Evolutionary conservation across 148 eudicot species (phyloP).

Genomic region (Rhododendron vialii): DNA sequence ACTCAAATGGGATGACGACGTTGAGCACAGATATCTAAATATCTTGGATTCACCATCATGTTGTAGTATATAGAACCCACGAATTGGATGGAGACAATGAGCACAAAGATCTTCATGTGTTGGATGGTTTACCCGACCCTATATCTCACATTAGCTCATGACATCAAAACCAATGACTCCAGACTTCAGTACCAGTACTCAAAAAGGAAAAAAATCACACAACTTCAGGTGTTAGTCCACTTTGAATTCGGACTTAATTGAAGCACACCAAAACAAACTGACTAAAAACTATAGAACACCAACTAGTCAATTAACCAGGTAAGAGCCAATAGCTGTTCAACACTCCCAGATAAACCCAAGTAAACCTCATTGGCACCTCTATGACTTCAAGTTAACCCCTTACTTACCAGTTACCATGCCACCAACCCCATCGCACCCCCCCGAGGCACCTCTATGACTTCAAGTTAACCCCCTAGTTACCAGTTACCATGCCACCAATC

Average conservation of each 20-base stretch:
- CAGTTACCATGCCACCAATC: no score
- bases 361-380: no score
- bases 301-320: neutral
- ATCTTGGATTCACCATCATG: no score
- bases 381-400: no score
- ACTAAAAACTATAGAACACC: neutral
- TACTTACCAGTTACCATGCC: no score
- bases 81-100: neutral
- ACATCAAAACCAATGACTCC: neutral
- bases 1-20: no score
- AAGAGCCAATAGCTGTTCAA: neutral
- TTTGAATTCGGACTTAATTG: neutral
- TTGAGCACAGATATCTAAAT: no score
- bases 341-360: neutral
- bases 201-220: neutral
- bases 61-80: neutral
- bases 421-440: no score
- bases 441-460: no score
- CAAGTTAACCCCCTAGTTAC: no score
- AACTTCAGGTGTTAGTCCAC: neutral
- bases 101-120: neutral
- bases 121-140: neutral
- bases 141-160: neutral
- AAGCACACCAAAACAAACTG: neutral
- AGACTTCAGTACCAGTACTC: neutral